These are phyloP conservation scores for Mycena sp. DNA, from an alignment of 1,284 basidiomycete species.

Conservation along the genomic window DNA sequence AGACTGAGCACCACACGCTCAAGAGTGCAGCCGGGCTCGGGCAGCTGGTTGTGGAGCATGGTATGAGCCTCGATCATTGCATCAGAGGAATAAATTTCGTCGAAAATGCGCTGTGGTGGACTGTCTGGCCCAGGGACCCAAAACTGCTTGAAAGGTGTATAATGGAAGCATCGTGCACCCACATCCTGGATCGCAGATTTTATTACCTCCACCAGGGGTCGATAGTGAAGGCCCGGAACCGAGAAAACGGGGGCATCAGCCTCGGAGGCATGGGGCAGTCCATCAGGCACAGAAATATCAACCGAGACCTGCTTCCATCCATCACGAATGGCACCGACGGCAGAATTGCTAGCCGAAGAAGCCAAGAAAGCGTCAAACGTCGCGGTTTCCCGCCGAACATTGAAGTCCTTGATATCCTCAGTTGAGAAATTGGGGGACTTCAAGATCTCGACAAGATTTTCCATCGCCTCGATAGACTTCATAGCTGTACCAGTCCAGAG, in stretches of 20 bases:
- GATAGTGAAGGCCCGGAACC: constrained; percentile 6
- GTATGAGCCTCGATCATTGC: constrained; percentile 25
- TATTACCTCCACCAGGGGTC: constrained; percentile 17
- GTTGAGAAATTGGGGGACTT: neutral
- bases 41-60: constrained; percentile 26
- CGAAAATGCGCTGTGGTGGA: constrained; percentile 27
- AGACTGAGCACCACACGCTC: constrained; percentile 35
- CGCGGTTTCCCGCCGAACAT: neutral
- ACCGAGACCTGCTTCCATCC: neutral
- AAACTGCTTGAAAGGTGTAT: constrained; percentile 31
- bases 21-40: constrained; percentile 29
- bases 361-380: neutral
- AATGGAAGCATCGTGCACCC: constrained; percentile 16
- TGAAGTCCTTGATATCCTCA: neutral
- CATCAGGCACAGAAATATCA: constrained; percentile 4
- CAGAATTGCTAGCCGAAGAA: neutral
- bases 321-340: neutral
- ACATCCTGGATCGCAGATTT: constrained; percentile 13
- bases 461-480: neutral
- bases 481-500: neutral
- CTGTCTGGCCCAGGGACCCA: constrained; percentile 21
- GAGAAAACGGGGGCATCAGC: constrained; percentile 3
- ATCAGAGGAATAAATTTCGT: constrained; percentile 34
- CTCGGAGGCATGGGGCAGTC: neutral
- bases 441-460: neutral